Percentiles rank a stretch among this genome's conserved stretches.
Conservation (phyloP, 2,329 filamentous ascomycete genomes). For the Penicillium sp. region DNA sequence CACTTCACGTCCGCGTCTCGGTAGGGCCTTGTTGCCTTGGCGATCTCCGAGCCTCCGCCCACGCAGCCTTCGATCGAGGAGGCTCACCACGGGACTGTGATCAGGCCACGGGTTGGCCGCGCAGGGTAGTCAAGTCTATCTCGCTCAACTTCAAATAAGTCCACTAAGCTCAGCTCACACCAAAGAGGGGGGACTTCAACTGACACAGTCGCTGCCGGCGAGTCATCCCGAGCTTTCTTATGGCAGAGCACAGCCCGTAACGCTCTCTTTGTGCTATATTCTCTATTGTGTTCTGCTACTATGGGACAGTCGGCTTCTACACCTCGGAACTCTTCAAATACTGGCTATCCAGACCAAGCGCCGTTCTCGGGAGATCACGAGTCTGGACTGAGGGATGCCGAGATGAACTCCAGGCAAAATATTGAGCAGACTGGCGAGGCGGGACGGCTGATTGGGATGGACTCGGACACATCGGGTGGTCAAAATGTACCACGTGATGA, state of each 20-base stretch:
- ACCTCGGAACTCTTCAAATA: slow-evolving; percentile 31
- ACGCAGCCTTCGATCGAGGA: neutral
- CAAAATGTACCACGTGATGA: slow-evolving; percentile 12
- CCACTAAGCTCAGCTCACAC: neutral
- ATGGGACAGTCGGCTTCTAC: slow-evolving; percentile 42
- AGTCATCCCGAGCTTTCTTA: slow-evolving; percentile 13
- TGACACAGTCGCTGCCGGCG: slow-evolving; percentile 9
- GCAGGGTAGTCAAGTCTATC: neutral
- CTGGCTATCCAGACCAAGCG: slow-evolving; percentile 18
- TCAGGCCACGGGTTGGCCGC: neutral
- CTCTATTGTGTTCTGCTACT: slow-evolving; percentile 24
- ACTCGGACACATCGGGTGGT: slow-evolving; percentile 10
- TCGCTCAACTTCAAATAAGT: neutral
- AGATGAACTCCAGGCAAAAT: slow-evolving; percentile 28
- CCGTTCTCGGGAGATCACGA: slow-evolving; percentile 17
- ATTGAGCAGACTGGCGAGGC: slow-evolving; percentile 23
- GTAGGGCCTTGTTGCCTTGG: slow-evolving; percentile 9
- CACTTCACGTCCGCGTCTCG: neutral
- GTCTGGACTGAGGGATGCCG: slow-evolving; percentile 28
- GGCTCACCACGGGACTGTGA: neutral
- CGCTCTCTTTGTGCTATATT: slow-evolving; percentile 16
- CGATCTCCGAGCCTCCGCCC: neutral
- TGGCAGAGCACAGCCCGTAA: slow-evolving; percentile 28
- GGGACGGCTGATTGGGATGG: slow-evolving; percentile 13
- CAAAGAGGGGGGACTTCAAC: neutral